phyloP scores from a whole-genome alignment of 208 protist genomes.

The Leishmania major region DNA sequence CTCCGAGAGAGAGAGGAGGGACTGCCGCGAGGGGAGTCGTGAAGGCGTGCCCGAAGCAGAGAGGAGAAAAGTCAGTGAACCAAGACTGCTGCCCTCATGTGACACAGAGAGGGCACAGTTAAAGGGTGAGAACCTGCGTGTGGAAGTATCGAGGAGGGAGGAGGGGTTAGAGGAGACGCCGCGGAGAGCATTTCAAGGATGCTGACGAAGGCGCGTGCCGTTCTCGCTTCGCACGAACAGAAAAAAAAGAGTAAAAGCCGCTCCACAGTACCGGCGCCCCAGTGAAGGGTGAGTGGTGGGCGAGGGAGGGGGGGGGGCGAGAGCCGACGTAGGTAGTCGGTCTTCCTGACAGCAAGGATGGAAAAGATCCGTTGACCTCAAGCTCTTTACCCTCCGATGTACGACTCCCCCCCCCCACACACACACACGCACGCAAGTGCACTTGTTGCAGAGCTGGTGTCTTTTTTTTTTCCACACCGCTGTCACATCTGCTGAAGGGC shows the following conservation, averaged over 20 bases:
- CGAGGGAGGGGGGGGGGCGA: neutral
- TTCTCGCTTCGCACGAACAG: neutral
- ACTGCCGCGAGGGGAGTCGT: neutral
- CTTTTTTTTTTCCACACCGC: neutral
- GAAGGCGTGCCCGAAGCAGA: neutral
- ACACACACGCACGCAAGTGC: neutral
- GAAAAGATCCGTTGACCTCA: neutral
- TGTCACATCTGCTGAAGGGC: constrained; percentile 52
- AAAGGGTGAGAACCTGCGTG: neutral
- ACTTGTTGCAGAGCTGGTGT: neutral
- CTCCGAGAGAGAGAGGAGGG: neutral
- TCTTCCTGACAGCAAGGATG: neutral
- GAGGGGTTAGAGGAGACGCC: neutral
- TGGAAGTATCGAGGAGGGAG: neutral
- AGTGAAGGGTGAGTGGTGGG: neutral
- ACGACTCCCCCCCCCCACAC: too few relatives aligned
- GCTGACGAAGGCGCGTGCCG: neutral
- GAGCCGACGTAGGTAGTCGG: neutral
- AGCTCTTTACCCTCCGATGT: neutral
- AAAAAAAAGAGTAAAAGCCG: neutral
- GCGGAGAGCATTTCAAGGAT: neutral
- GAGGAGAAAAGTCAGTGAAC: neutral
- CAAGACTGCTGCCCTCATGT: neutral
- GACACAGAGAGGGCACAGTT: neutral
- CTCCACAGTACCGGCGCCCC: neutral